Conservation (phyloP, 1,284 basidiomycete genomes). For the Earliella scabrosa region DNA sequence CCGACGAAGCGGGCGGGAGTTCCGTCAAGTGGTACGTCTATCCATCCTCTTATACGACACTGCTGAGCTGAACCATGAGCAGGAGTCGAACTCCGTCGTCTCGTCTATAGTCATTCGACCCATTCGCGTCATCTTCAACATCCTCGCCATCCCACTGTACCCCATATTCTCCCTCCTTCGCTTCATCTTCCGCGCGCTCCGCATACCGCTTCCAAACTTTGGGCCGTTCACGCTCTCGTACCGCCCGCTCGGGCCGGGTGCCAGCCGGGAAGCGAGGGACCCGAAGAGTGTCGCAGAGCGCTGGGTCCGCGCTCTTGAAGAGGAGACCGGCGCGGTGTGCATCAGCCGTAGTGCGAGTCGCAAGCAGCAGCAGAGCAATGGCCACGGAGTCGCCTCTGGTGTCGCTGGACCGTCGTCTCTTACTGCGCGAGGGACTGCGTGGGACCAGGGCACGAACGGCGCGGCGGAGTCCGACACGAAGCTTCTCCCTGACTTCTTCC, state of each 20-base stretch:
- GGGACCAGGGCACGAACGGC: conserved; percentile 25
- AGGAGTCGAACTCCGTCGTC: conserved; percentile 19
- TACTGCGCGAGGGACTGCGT: conserved; percentile 28
- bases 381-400: conserved; percentile 31
- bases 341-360: conserved; percentile 35
- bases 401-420: conserved; percentile 48
- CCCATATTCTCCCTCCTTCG: conserved; percentile 34
- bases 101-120: conserved; percentile 27
- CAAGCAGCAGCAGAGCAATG: conserved; percentile 24
- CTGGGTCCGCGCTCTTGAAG: conserved; percentile 79
- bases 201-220: conserved; percentile 38
- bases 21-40: conserved; percentile 26
- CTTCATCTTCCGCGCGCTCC: conserved; percentile 39
- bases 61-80: not conserved
- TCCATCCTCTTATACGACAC: too few relatives aligned
- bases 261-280: conserved; percentile 42
- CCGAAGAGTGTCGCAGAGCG: conserved; percentile 58
- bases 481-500: conserved; percentile 78
- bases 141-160: conserved; percentile 40
- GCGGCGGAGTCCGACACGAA: conserved; percentile 41
- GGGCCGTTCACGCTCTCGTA: conserved; percentile 38
- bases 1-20: conserved; percentile 24
- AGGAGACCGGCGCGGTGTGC: conserved; percentile 76
- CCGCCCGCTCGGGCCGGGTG: conserved; percentile 38
- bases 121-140: conserved; percentile 31